Percentiles rank a stretch among this genome's conserved stretches.
These are phyloP conservation scores for Ceratocystis variospora DNA, from an alignment of 2,329 filamentous ascomycete genomes.

Conservation along the genomic window DNA sequence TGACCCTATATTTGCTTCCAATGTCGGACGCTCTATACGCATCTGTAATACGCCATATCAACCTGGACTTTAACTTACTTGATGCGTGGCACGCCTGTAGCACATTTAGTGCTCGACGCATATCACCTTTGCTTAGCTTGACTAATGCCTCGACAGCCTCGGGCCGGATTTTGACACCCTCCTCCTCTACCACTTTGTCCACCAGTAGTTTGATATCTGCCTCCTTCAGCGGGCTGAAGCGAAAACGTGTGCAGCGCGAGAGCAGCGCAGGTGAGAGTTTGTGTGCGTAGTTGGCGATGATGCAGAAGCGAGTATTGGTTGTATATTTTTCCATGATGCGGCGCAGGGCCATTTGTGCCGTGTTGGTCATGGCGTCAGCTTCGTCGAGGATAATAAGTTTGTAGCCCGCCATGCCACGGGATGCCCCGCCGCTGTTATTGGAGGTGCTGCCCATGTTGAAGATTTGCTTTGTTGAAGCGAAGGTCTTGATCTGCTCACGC, in stretches of 20 bases:
- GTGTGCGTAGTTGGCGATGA: conserved; percentile 98
- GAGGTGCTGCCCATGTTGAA: conserved; percentile 53
- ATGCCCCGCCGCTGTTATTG: conserved; percentile 34
- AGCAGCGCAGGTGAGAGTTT: conserved; percentile 88
- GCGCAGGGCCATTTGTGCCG: conserved; percentile 91
- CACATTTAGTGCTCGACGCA: conserved; percentile 88
- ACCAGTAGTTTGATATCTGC: conserved; percentile 72
- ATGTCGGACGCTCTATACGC: background rate
- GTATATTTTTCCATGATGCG: conserved; percentile 99
- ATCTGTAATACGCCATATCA: background rate
- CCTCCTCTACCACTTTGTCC: conserved; percentile 78
- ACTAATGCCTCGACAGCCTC: conserved; percentile 77
- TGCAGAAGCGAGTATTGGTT: conserved; percentile 91
- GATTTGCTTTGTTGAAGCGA: conserved; percentile 95
- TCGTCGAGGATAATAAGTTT: conserved; percentile 97
- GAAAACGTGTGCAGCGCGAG: conserved; percentile 84
- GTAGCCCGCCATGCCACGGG: conserved; percentile 44
- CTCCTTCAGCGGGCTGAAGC: conserved; percentile 88
- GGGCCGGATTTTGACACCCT: conserved; percentile 66
- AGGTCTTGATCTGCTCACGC: conserved; percentile 97
- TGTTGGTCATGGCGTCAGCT: conserved; percentile 99
- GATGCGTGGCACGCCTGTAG: conserved; percentile 93
- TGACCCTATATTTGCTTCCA: background rate
- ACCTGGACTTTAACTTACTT: conserved; percentile 38
- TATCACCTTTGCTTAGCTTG: conserved; percentile 81